These are phyloP conservation scores for Cynanchum wilfordii DNA, from an alignment of 257 asterid genomes.

Conservation along the genomic window DNA sequence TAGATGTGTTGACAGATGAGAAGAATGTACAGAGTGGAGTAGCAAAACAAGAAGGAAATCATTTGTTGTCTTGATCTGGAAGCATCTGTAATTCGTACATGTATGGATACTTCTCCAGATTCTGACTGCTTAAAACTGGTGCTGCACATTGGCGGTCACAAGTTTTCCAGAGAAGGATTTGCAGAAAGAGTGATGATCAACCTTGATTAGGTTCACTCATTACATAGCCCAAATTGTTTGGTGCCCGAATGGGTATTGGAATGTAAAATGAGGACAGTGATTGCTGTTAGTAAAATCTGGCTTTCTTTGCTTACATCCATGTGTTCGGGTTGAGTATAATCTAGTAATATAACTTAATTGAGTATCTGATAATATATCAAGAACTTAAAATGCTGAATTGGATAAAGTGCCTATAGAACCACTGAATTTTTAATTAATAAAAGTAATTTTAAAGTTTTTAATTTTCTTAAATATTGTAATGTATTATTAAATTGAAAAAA, in stretches of 20 bases:
- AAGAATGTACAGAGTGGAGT: slow-evolving; percentile 51
- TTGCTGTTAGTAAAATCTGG: not conserved
- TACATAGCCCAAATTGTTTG: not conserved
- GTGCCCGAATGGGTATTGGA: not conserved
- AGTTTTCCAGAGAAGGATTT: not conserved
- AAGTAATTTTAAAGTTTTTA: too few relatives aligned
- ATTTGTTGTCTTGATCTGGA: slow-evolving; percentile 36
- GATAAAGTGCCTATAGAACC: not conserved
- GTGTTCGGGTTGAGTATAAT: not conserved
- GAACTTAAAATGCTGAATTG: not conserved
- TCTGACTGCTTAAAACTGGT: slow-evolving; percentile 10
- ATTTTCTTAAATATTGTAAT: too few relatives aligned
- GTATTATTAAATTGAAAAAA: too few relatives aligned
- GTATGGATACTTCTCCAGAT: slow-evolving; percentile 23
- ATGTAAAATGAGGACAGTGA: not conserved
- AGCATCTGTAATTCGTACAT: slow-evolving; percentile 19
- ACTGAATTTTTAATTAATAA: too few relatives aligned
- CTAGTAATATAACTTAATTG: not conserved
- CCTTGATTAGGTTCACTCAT: not conserved
- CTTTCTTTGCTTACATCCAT: not conserved
- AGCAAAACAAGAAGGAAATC: slow-evolving; percentile 21
- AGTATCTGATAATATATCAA: not conserved
- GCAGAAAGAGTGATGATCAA: not conserved
- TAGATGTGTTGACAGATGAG: slow-evolving; percentile 29
- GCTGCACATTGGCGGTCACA: slow-evolving; percentile 15